A percentile compares a stretch with the other conserved stretches of the same genome.
Conservation (phyloP, 306 rosid species). For the Elaeagnus macrophylla region DNA sequence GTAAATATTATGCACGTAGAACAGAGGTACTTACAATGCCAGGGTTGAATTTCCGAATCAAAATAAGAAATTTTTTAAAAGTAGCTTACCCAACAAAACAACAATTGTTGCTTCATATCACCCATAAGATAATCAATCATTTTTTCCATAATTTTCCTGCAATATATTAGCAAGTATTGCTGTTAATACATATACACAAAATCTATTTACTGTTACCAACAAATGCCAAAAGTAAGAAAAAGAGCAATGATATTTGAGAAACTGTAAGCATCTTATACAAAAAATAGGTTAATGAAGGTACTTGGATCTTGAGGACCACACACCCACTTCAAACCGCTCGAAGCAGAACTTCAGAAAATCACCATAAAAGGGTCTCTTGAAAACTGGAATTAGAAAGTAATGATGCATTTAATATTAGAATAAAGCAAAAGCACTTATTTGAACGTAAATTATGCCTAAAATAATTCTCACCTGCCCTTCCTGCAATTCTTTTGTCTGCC, state of each 20-base stretch:
- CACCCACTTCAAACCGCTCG: conserved; percentile 71
- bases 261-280: neutral
- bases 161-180: conserved; percentile 17
- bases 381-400: conserved; percentile 48
- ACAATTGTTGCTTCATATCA: conserved; percentile 45
- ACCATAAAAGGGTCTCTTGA: conserved; percentile 64
- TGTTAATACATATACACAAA: conserved; percentile 4
- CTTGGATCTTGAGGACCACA: conserved; percentile 85
- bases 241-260: neutral
- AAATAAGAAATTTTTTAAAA: neutral
- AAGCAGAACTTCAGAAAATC: conserved; percentile 86
- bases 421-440: neutral
- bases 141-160: conserved; percentile 44
- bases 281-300: conserved; percentile 27
- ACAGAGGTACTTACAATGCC: too few species aligned
- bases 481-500: conserved; percentile 40
- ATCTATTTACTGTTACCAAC: neutral
- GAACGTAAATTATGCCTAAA: conserved; percentile 6
- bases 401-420: conserved; percentile 12
- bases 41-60: too few species aligned
- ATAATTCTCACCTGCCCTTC: conserved; percentile 46
- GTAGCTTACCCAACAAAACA: conserved; percentile 74
- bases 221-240: neutral
- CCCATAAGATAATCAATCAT: conserved; percentile 52
- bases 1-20: too few species aligned